Percentiles rank a stretch among this genome's conserved stretches.
Evolutionary conservation across 2,329 filamentous ascomycete genomes (phyloP).

Genomic region (Scedosporium apiospermum): DNA sequence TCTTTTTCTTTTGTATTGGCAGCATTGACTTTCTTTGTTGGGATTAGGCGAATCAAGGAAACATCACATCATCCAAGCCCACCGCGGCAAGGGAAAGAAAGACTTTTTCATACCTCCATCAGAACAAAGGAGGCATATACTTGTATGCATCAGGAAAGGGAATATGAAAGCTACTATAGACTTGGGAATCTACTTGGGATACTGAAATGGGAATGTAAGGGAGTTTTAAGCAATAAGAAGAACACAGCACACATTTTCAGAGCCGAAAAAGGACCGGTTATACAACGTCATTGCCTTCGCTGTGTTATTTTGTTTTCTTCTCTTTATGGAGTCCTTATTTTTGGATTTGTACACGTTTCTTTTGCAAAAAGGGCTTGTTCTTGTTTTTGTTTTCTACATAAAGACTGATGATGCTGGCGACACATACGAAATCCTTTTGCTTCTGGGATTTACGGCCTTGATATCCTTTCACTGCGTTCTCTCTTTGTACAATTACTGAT

Average conservation of each 20-base stretch:
- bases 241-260: background rate
- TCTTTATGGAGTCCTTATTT: constrained; percentile 7
- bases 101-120: background rate
- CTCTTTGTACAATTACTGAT: background rate
- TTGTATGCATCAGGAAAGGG: constrained; percentile 2
- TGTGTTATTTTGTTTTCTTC: constrained; percentile 1
- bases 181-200: constrained; percentile 1
- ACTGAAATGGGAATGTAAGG: background rate
- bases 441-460: background rate
- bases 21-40: background rate
- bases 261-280: background rate
- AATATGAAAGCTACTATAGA: constrained; percentile 5
- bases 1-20: constrained; percentile 15
- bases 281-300: constrained; percentile 2
- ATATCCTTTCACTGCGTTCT: no score
- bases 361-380: constrained; percentile 4
- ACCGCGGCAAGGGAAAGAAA: background rate
- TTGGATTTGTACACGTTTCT: background rate
- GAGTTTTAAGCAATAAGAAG: background rate
- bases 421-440: background rate
- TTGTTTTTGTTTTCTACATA: constrained; percentile 3
- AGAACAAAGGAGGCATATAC: background rate
- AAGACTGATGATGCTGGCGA: constrained; percentile 13
- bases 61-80: constrained; percentile 1
- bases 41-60: background rate